A percentile compares a stretch with the other conserved stretches of the same genome.
phyloP scores from a whole-genome alignment of 208 protist species.

The Trypanosoma conorhini region DNA sequence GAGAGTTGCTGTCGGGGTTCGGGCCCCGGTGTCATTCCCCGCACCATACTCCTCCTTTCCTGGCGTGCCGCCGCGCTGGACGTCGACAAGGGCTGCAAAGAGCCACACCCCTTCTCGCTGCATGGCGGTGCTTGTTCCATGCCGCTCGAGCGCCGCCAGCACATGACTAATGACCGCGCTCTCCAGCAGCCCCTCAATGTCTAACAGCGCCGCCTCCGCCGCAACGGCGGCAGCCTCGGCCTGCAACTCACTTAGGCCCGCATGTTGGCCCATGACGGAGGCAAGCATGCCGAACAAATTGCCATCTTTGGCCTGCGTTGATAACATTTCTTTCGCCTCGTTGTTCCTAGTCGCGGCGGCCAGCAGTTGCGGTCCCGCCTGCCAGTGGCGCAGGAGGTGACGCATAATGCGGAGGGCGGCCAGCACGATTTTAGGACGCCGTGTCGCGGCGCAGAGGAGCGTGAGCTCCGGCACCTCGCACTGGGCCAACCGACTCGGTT shows the following conservation, averaged over 20 bases:
- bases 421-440: conserved; percentile 47
- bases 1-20: conserved; percentile 37
- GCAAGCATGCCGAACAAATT: conserved; percentile 20
- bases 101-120: conserved; percentile 36
- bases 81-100: conserved; percentile 43
- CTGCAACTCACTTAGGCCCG: conserved; percentile 14
- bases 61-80: conserved; percentile 18
- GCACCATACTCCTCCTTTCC: background rate
- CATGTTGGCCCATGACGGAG: conserved; percentile 11
- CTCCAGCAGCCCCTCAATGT: conserved; percentile 33
- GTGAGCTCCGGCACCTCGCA: conserved; percentile 55
- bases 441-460: conserved; percentile 38
- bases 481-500: conserved; percentile 62
- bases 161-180: conserved; percentile 36
- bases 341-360: conserved; percentile 21
- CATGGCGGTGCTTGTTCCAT: conserved; percentile 33
- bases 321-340: background rate
- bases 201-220: conserved; percentile 17
- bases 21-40: background rate
- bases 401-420: conserved; percentile 44
- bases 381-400: conserved; percentile 49
- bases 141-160: conserved; percentile 40
- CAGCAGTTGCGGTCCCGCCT: conserved; percentile 50
- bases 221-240: conserved; percentile 25
- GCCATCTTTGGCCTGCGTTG: background rate